phyloP scores from a whole-genome alignment of 148 eudicot species.

The Rhododendron molle region DNA sequence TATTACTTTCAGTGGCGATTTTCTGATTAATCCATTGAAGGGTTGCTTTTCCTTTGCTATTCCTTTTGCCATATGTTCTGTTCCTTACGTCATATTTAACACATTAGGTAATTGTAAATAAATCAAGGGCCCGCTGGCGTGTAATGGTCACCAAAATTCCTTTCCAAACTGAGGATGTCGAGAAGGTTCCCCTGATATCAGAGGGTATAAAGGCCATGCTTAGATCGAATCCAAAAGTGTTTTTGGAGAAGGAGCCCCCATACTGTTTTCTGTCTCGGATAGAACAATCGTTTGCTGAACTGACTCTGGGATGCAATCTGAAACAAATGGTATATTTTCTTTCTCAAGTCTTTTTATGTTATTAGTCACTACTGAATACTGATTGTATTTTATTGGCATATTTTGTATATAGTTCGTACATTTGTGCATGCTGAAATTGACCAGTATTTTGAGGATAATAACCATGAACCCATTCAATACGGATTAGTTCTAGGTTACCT shows the following conservation, averaged over 20 bases:
- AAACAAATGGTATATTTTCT: slow-evolving; percentile 56
- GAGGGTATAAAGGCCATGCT: slow-evolving; percentile 76
- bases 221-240: slow-evolving; percentile 64
- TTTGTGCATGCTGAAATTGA: neutral
- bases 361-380: neutral
- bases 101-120: slow-evolving; percentile 77
- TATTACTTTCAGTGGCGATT: neutral
- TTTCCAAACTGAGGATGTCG: slow-evolving; percentile 51
- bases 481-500: neutral
- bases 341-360: neutral
- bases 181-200: slow-evolving; percentile 65
- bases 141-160: slow-evolving; percentile 66
- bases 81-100: neutral
- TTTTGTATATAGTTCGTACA: neutral
- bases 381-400: neutral
- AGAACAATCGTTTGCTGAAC: slow-evolving; percentile 66
- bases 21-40: neutral
- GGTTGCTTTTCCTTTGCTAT: neutral
- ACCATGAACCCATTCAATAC: neutral
- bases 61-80: neutral
- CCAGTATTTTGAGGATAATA: neutral
- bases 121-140: slow-evolving; percentile 89
- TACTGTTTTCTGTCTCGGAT: slow-evolving; percentile 80
- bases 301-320: slow-evolving; percentile 93
- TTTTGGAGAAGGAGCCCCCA: slow-evolving; percentile 79